A percentile compares a stretch with the other conserved stretches of the same genome.
phyloP scores from a whole-genome alignment of 208 protist species.

The Lotmaria passim region DNA sequence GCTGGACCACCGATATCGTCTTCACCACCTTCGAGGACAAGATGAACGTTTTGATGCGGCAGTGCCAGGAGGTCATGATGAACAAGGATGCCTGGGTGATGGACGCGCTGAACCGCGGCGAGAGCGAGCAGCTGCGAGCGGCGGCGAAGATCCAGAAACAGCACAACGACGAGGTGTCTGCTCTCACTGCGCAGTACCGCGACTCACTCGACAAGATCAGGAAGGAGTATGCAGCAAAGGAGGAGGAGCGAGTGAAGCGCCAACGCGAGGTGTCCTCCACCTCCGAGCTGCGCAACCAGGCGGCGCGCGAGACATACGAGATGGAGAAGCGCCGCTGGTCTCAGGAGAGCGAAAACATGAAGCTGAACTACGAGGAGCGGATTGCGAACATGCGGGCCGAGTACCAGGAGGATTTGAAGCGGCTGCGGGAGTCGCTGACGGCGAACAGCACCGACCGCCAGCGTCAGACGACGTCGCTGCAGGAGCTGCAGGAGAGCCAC shows the following conservation, averaged over 20 bases:
- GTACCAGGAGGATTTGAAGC: conserved; percentile 43
- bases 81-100: conserved; percentile 29
- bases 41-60: conserved; percentile 16
- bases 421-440: conserved; percentile 36
- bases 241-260: conserved; percentile 11
- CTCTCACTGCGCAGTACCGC: conserved; percentile 23
- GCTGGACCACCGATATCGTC: conserved; percentile 27
- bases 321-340: conserved; percentile 38
- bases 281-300: conserved; percentile 41
- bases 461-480: conserved; percentile 37
- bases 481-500: conserved; percentile 39
- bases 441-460: conserved; percentile 31
- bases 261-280: conserved; percentile 13
- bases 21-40: conserved; percentile 41
- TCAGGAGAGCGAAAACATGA: conserved; percentile 38
- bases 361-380: conserved; percentile 44
- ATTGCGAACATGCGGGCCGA: conserved; percentile 26
- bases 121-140: conserved; percentile 24
- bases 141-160: conserved; percentile 26
- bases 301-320: conserved; percentile 31
- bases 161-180: conserved; percentile 37
- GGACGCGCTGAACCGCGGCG: conserved; percentile 24
- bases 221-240: conserved; percentile 26
- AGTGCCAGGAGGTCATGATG: conserved; percentile 22
- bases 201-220: conserved; percentile 27